Conservation (phyloP, 1,139 yeast species). For the Yamadazyma dushanensis region DNA sequence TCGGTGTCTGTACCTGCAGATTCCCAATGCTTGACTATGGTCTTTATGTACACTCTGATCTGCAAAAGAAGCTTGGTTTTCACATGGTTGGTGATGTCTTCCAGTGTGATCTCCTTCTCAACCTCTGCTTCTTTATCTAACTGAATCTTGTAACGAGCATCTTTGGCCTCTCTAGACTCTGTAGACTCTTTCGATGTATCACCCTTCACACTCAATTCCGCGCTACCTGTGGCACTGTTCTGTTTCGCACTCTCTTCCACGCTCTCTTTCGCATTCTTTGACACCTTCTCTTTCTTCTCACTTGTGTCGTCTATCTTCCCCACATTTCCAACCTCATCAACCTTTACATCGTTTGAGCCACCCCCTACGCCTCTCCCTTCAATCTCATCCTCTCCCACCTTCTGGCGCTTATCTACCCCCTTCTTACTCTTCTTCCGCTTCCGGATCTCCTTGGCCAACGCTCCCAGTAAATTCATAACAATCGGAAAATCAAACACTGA, state of each 20-base stretch:
- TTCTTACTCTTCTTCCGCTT: conserved; percentile 3
- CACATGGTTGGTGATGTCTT: conserved; percentile 33
- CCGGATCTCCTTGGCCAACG: conserved; percentile 10
- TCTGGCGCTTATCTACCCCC: too few species aligned
- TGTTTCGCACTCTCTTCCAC: neutral
- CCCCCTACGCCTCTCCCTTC: neutral
- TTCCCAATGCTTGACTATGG: conserved; percentile 49
- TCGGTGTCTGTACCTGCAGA: conserved; percentile 7
- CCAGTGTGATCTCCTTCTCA: conserved; percentile 26
- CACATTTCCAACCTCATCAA: neutral
- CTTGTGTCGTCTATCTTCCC: neutral
- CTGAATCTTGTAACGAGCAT: conserved; percentile 12
- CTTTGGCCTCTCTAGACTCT: conserved; percentile 7
- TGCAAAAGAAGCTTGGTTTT: conserved; percentile 35
- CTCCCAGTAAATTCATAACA: conserved; percentile 3
- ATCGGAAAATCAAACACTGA: too few species aligned
- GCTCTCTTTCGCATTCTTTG: neutral
- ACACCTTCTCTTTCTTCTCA: neutral
- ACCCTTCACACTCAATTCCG: too few species aligned
- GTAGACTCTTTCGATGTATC: too few species aligned
- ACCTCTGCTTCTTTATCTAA: conserved; percentile 21
- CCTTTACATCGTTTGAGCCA: too few species aligned
- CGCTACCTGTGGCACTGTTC: neutral
- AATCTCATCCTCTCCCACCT: neutral
- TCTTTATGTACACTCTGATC: conserved; percentile 51